Evolutionary conservation across 768 basidiomycete species (phyloP).

Genomic region (Amanita thiersii): DNA sequence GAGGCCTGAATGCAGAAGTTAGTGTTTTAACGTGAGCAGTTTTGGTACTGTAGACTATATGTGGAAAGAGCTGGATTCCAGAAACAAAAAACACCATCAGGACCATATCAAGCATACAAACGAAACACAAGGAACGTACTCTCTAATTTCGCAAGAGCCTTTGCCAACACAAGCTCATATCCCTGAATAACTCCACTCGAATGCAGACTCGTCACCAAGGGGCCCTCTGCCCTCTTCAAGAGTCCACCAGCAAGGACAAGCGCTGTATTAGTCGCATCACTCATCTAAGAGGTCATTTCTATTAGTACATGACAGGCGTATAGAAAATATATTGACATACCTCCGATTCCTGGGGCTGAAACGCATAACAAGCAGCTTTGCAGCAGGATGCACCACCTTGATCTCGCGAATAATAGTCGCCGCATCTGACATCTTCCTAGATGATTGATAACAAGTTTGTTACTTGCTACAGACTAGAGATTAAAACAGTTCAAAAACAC

Average conservation of each 20-base stretch:
- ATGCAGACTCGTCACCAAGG: constrained; percentile 94
- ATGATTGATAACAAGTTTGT: constrained; percentile 98
- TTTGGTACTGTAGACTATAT: constrained; percentile 58
- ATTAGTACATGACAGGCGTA: no score
- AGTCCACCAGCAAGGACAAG: constrained; percentile 94
- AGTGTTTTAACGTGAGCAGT: constrained; percentile 67
- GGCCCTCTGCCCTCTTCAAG: constrained; percentile 85
- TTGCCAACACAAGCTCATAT: constrained; percentile 84
- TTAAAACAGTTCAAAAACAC: constrained; percentile 4
- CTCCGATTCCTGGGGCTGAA: constrained; percentile 93
- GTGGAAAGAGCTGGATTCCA: constrained; percentile 62
- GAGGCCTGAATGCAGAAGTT: constrained; percentile 72
- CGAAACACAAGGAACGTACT: constrained; percentile 43
- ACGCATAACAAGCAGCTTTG: constrained; percentile 98
- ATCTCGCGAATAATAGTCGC: constrained; percentile 98
- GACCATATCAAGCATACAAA: neutral
- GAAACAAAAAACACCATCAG: constrained; percentile 14
- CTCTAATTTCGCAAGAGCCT: constrained; percentile 83
- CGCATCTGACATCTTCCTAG: constrained; percentile 95
- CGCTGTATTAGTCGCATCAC: constrained; percentile 93
- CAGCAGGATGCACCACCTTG: constrained; percentile 97
- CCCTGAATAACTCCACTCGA: constrained; percentile 94
- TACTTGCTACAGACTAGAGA: constrained; percentile 61
- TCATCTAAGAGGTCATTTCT: no score
- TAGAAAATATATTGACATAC: constrained; percentile 37